phyloP scores from a whole-genome alignment of 768 basidiomycete genomes.

The Tubosaeta sp. region DNA sequence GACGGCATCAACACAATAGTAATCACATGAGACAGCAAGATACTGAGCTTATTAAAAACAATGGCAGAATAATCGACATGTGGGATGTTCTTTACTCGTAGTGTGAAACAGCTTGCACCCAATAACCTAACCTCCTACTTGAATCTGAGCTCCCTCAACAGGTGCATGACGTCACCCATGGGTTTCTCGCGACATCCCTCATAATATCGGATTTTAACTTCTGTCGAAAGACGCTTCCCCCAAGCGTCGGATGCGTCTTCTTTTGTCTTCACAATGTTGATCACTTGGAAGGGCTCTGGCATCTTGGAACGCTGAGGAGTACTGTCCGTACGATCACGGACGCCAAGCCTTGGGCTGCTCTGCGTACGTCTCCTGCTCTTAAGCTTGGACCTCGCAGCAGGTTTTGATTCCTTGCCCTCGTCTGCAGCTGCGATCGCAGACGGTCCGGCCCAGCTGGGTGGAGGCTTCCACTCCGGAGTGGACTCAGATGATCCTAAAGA shows the following conservation, averaged over 20 bases:
- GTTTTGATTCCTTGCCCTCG: neutral
- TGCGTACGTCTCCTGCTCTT: neutral
- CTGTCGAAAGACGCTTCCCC: neutral
- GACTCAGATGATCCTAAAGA: neutral
- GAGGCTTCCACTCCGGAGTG: constrained; percentile 17
- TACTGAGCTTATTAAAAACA: neutral
- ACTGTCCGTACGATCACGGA: neutral
- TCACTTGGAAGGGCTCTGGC: neutral
- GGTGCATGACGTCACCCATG: constrained; percentile 29
- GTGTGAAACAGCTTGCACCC: too few relatives aligned
- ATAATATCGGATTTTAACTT: constrained; percentile 8
- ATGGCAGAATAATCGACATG: too few relatives aligned
- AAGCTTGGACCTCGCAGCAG: neutral
- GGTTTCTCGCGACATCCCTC: constrained; percentile 22
- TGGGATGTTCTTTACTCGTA: too few relatives aligned
- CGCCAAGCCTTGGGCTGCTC: neutral
- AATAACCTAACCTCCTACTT: constrained; percentile 7
- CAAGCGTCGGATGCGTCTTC: neutral
- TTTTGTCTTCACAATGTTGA: neutral
- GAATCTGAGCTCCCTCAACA: constrained; percentile 22
- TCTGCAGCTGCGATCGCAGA: neutral
- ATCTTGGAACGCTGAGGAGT: neutral
- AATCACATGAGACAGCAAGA: constrained; percentile 6
- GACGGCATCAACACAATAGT: neutral
- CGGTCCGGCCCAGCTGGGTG: constrained; percentile 24